Evolutionary conservation across 1,284 basidiomycete genomes (phyloP).

Genomic region (Rhodotorula mucilaginosa): DNA sequence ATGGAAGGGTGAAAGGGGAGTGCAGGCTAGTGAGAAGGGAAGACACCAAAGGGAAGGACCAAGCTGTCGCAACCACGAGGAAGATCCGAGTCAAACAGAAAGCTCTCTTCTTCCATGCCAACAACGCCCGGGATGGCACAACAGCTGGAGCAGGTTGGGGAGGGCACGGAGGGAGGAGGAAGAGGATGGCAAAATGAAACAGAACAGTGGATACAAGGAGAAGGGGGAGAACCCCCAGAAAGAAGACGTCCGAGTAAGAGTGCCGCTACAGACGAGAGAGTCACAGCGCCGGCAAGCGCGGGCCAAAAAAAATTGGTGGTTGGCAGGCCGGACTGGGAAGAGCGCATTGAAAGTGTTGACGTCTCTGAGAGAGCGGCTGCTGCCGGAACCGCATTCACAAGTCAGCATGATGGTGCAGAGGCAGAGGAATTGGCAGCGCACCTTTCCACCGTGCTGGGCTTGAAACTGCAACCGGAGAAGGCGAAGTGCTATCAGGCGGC

Average conservation of each 20-base stretch:
- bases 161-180: no score
- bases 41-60: no score
- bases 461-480: conserved; percentile 14
- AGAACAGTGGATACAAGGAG: no score
- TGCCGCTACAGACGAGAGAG: background rate
- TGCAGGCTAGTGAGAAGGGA: no score
- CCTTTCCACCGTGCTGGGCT: conserved; percentile 20
- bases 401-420: background rate
- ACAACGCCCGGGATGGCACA: no score
- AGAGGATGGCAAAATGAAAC: no score
- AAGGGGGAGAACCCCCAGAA: background rate
- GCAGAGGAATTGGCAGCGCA: background rate
- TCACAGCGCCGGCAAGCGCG: background rate
- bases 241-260: background rate
- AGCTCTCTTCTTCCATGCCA: no score
- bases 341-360: background rate
- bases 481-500: no score
- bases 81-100: no score
- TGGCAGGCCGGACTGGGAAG: conserved; percentile 1
- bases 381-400: background rate
- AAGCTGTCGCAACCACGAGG: no score
- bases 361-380: background rate
- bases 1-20: no score
- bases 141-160: no score
- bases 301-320: conserved; percentile 18